These are phyloP conservation scores for Nakaseomyces uthaithaninus DNA, from an alignment of 1,139 yeast genomes.

Conservation along the genomic window DNA sequence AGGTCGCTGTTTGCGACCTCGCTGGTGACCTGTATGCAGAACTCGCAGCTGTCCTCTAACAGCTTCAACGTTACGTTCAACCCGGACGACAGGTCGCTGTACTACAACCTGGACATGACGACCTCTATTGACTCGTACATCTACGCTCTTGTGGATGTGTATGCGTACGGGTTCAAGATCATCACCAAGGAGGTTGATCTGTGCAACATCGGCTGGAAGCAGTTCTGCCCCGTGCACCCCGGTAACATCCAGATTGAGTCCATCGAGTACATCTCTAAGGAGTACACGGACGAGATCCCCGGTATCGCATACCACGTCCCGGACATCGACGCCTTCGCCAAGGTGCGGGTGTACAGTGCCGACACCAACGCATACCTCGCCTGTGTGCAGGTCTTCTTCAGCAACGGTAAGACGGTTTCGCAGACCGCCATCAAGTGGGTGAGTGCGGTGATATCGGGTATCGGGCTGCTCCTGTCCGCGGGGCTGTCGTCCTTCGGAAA, in stretches of 20 bases:
- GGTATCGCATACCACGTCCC: constrained; percentile 70
- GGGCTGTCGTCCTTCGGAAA: constrained; percentile 64
- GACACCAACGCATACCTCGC: constrained; percentile 41
- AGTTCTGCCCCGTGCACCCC: constrained; percentile 70
- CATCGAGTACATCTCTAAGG: constrained; percentile 44
- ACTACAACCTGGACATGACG: constrained; percentile 52
- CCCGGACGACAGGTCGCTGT: constrained; percentile 55
- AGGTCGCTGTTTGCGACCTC: constrained; percentile 54
- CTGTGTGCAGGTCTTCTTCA: constrained; percentile 60
- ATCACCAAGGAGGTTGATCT: constrained; percentile 46
- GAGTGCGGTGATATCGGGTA: constrained; percentile 70
- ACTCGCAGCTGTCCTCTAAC: constrained; percentile 55
- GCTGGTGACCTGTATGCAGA: constrained; percentile 65
- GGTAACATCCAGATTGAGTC: constrained; percentile 64
- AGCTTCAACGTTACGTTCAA: constrained; percentile 59
- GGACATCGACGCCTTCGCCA: constrained; percentile 67
- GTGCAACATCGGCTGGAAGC: constrained; percentile 58
- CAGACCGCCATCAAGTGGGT: constrained; percentile 80
- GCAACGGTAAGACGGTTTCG: constrained; percentile 67
- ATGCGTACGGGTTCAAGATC: constrained; percentile 66
- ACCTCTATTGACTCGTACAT: constrained; percentile 54
- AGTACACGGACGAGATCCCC: constrained; percentile 48
- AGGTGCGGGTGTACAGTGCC: constrained; percentile 36
- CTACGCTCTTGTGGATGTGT: constrained; percentile 53
- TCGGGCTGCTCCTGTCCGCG: constrained; percentile 66